Base-by-base conservation (phyloP, 805 yeast genomes). In the Tetrapisispora taiwanensis region DNA sequence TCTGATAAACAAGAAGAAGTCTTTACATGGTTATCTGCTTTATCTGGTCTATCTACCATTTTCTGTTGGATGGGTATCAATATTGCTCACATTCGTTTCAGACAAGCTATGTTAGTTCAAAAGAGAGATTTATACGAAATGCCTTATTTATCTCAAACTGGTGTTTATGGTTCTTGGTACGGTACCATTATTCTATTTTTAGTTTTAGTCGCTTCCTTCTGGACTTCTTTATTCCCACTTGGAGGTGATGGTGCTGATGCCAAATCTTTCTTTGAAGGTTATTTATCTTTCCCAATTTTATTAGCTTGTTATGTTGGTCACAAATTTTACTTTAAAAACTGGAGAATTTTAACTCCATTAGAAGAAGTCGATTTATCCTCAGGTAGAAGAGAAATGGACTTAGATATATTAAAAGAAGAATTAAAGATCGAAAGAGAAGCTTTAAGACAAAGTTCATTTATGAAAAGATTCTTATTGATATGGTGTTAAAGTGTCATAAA, bases 191-290 rank as follows among this genome's bases (percentile, higher is more conserved):
- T 84, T 46, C 73, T 78, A 56, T 47, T 71, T 42, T 62, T 80
- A 48, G 78, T 84, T 41, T 64, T 84, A 39, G 66, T 75, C 39
- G 83, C 86, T 31, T 85, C 83, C 59, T 83, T 84, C 69, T 84
- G 89, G 89, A 70, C 79, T 45, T 85, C 89, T 3, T 65, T 83
- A 40, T 83, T 70, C 70, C 90, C 90, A 43, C 54, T 75, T 34
- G 76, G 76, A 13, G 73, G 76, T 14, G 65, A 52, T 3, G 47
- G 65, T 10, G 76, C 81, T 30, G 67, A 67, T 57, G 83, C 81
- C 14, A 59, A 63, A 41, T 62, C 60, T 26, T 84, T 84, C 70
- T 84, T 84, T 68, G 70, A 74, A 60, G 70, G 76, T 33, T 83
- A 78, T 63, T 68, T 84, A 52, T 78, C 86, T 14, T 70, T 71